phyloP scores from a whole-genome alignment of 2,329 filamentous ascomycete species.

The Penicillium sp. region DNA sequence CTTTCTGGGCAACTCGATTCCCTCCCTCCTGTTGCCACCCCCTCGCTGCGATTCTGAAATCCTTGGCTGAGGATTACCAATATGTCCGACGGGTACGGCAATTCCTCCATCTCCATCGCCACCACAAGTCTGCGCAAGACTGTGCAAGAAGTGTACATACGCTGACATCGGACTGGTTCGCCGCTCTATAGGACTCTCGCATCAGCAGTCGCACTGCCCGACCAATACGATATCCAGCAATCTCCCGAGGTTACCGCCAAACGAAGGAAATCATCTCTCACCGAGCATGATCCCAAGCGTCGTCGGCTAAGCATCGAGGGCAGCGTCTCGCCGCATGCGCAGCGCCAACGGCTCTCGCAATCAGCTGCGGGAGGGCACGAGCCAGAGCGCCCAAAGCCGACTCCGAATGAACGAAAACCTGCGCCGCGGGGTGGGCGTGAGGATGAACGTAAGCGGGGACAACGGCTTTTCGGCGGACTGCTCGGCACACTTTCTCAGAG shows the following conservation, averaged over 20 bases:
- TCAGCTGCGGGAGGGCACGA: conserved; percentile 14
- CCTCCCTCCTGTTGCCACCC: not conserved
- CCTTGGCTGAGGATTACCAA: conserved; percentile 4
- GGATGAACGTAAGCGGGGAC: conserved; percentile 83
- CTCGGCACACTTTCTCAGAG: conserved; percentile 78
- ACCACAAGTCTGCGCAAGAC: not conserved
- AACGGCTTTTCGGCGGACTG: conserved; percentile 82
- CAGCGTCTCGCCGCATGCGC: conserved; percentile 26
- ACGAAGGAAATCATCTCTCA: conserved; percentile 59
- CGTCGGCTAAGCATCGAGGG: conserved; percentile 51
- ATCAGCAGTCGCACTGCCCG: conserved; percentile 60
- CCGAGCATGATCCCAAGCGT: conserved; percentile 58
- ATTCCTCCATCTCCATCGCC: not conserved
- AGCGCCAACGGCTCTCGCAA: conserved; percentile 30
- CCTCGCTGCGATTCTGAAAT: not conserved
- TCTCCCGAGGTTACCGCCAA: conserved; percentile 48
- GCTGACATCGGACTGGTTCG: conserved; percentile 1
- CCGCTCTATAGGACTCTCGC: conserved; percentile 45
- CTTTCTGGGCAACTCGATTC: too few species aligned
- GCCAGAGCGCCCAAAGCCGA: conserved; percentile 7
- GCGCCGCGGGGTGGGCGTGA: conserved; percentile 50
- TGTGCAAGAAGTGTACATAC: conserved; percentile 2
- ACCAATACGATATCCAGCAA: conserved; percentile 35
- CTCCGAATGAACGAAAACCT: conserved; percentile 18
- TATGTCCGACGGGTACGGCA: conserved; percentile 33